Conservation (phyloP, 1,139 yeast genomes). For the Yamadazyma diddensiae region DNA sequence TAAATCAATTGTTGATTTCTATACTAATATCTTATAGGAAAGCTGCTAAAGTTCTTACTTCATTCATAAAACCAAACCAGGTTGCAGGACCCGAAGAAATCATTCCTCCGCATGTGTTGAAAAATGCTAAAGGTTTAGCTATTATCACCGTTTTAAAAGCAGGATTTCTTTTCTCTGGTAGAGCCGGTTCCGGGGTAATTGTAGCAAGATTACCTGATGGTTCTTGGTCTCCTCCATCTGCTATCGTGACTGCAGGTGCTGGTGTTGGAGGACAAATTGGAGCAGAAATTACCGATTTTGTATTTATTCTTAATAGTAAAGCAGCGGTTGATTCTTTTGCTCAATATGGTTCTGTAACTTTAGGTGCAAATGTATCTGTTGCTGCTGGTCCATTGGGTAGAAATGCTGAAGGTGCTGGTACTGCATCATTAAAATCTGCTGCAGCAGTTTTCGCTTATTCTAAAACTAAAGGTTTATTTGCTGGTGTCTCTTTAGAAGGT, state of each 20-base stretch:
- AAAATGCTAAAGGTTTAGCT: slow-evolving; percentile 91
- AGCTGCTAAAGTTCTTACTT: slow-evolving; percentile 90
- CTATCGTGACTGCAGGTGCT: slow-evolving; percentile 94
- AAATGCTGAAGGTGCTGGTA: slow-evolving; percentile 97
- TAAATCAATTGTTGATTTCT: neutral
- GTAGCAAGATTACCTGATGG: slow-evolving; percentile 95
- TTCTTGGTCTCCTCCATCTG: slow-evolving; percentile 97
- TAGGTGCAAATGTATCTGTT: slow-evolving; percentile 92
- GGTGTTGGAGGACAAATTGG: slow-evolving; percentile 99
- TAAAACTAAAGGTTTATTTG: slow-evolving; percentile 93
- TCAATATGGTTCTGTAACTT: slow-evolving; percentile 88
- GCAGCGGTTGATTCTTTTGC: slow-evolving; percentile 95
- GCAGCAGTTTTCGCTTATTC: slow-evolving; percentile 94
- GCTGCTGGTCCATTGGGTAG: slow-evolving; percentile 99
- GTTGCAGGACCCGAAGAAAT: slow-evolving; percentile 84
- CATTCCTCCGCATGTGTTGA: slow-evolving; percentile 84
- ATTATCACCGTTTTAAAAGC: slow-evolving; percentile 91
- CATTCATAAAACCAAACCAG: slow-evolving; percentile 95
- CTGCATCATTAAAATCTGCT: slow-evolving; percentile 83
- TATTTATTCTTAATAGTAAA: slow-evolving; percentile 79
- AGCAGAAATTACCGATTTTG: slow-evolving; percentile 94
- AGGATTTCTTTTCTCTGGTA: slow-evolving; percentile 91
- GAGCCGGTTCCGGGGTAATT: slow-evolving; percentile 96
- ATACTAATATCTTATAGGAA: slow-evolving; percentile 46
- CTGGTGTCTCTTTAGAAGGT: slow-evolving; percentile 96